phyloP scores from a whole-genome alignment of 2,329 filamentous ascomycete species.

The Cercospora sp. region DNA sequence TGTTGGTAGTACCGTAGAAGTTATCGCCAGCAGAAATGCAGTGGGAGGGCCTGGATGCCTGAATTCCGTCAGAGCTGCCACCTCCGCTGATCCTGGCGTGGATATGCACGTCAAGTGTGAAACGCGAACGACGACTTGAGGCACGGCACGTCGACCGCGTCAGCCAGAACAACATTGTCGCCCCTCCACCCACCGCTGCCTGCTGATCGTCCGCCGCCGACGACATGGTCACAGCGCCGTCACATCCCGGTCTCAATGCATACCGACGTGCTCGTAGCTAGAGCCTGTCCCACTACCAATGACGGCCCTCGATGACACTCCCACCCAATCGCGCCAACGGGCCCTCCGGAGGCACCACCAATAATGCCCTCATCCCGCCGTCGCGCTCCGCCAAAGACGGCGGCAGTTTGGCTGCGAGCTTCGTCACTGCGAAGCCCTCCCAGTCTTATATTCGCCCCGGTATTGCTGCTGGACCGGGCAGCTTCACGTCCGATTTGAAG shows the following conservation, averaged over 20 bases:
- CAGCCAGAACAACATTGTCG: background rate
- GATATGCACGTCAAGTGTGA: slow-evolving; percentile 3
- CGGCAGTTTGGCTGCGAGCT: slow-evolving; percentile 57
- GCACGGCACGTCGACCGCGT: background rate
- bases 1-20: background rate
- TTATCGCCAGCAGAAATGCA: background rate
- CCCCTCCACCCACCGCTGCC: background rate
- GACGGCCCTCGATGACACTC: slow-evolving; percentile 31
- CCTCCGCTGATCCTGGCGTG: background rate
- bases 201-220: background rate
- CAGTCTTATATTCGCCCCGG: slow-evolving; percentile 68
- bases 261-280: slow-evolving; percentile 24
- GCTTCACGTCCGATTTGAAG: slow-evolving; percentile 85
- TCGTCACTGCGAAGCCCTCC: slow-evolving; percentile 54
- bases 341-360: slow-evolving; percentile 34
- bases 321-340: slow-evolving; percentile 34
- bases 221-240: slow-evolving; percentile 11
- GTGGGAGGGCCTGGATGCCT: background rate
- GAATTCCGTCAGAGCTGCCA: background rate
- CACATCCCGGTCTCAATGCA: slow-evolving; percentile 25
- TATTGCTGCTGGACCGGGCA: slow-evolving; percentile 57
- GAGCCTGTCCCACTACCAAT: slow-evolving; percentile 20
- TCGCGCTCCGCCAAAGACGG: slow-evolving; percentile 51
- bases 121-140: background rate
- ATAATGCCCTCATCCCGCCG: slow-evolving; percentile 45